Evolutionary conservation across 2,329 filamentous ascomycete species (phyloP), one percentile per base, ranked within the genome.

Genomic region (Atkinsonella texensis): DNA sequence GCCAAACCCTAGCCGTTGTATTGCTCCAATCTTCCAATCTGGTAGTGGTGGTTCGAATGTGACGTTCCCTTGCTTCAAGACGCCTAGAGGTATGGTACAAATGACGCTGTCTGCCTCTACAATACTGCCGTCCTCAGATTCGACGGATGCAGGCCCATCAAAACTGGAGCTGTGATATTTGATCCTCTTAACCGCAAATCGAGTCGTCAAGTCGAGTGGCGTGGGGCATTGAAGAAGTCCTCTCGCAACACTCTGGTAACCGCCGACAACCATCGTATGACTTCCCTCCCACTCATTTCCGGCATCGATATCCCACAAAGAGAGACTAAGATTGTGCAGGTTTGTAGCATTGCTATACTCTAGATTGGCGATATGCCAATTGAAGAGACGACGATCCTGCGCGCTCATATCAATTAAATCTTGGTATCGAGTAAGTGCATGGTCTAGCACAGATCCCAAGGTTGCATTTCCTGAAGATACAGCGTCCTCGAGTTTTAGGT

Each of bases 321-420:
- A 82, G 13, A 98, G 79, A 65, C 91, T 97, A 17, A 98, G 78
- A 56, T 86, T 85, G 57, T 86, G 84, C 51, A 95, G 82, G 57
- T 89, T 94, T 2, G 84, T 87, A 2, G 93, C 93, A 65, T 97
- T 98, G 56, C 91, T 94, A 64, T 98, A 98, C 67, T 98, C 93
- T 13, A 98, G 76, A 63, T 98, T 98, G 57, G 94, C 94, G 65
- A 96, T 86, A 67, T 98, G 94, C 93, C 93, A 98, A 63, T 96
- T 98, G 62, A 97, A 77, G 15, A 98, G 74, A 45, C 93, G 81
- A 67, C 95, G 84, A 62, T 98, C 93, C 63, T 89, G 87, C 1
- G 90, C 80, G 13, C 83, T 87, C 49, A 98, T 71, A 53, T 95
- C 84, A 31, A 97, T 77, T 47, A 98, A 78, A 33, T 79, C 75